These are phyloP conservation scores for Wallacemonas sp. DNA, from an alignment of 208 protist species.

Conservation along the genomic window DNA sequence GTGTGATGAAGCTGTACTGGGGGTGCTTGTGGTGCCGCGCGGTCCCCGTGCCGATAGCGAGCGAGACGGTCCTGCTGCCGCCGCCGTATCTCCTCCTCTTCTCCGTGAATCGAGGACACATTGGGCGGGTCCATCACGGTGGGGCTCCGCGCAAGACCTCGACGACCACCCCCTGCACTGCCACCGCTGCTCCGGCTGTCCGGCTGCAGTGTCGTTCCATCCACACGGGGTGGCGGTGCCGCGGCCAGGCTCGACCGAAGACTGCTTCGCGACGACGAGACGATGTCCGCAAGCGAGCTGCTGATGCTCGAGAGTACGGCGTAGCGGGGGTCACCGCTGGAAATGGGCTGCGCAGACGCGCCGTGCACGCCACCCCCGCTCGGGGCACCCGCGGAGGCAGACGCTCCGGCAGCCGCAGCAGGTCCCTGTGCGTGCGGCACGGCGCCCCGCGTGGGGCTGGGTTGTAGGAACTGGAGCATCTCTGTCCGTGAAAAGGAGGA, in stretches of 20 bases:
- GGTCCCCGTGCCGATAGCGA: not conserved
- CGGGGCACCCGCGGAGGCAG: conserved; percentile 8
- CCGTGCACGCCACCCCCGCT: not conserved
- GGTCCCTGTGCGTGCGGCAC: no score
- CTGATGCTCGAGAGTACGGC: conserved; percentile 35
- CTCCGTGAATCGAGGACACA: conserved; percentile 56
- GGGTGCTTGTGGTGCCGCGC: no score
- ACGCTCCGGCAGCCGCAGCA: not conserved
- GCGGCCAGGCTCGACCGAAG: conserved; percentile 22
- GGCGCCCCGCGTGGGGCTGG: not conserved
- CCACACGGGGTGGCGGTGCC: conserved; percentile 1
- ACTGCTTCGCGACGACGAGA: conserved; percentile 58
- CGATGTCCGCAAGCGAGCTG: conserved; percentile 38
- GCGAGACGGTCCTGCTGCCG: conserved; percentile 6
- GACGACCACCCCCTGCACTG: not conserved
- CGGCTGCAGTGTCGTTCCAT: not conserved
- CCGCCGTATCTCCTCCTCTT: conserved; percentile 23
- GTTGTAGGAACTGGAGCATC: conserved; percentile 10
- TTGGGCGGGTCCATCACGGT: conserved; percentile 43
- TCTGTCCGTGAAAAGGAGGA: conserved; percentile 11
- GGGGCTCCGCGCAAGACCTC: conserved; percentile 19
- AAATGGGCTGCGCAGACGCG: not conserved
- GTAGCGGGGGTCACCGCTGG: conserved; percentile 21
- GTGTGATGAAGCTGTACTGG: no score
- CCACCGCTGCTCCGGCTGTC: not conserved